phyloP scores from a whole-genome alignment of 2,329 filamentous ascomycete genomes.

The Fusarium robinianum region DNA sequence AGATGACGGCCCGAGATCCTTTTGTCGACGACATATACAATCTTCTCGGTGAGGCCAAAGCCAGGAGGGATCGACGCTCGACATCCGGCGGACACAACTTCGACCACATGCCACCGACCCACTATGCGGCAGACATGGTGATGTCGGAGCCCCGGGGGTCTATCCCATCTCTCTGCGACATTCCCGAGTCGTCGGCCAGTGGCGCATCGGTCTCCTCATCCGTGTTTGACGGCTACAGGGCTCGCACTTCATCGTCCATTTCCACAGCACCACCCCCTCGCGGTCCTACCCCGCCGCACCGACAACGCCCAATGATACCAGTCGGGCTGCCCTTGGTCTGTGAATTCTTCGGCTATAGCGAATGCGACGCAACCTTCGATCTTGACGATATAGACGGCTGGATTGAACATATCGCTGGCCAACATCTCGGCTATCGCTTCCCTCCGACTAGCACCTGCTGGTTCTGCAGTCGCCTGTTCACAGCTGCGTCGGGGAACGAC shows the following conservation, averaged over 20 bases:
- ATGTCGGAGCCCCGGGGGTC: too few species aligned
- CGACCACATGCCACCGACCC: background rate
- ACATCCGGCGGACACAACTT: background rate
- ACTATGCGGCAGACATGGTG: too few species aligned
- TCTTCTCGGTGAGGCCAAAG: slow-evolving; percentile 21
- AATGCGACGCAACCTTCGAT: slow-evolving; percentile 47
- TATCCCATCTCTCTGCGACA: slow-evolving; percentile 8
- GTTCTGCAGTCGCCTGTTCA: slow-evolving; percentile 53
- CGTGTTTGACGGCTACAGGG: slow-evolving; percentile 11
- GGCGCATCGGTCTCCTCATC: slow-evolving; percentile 17
- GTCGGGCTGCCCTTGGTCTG: slow-evolving; percentile 36
- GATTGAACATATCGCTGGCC: slow-evolving; percentile 50
- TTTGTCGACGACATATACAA: slow-evolving; percentile 20
- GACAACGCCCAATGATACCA: slow-evolving; percentile 12
- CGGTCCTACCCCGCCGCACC: slow-evolving; percentile 17
- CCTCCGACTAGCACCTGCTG: slow-evolving; percentile 51
- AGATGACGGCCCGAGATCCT: slow-evolving; percentile 13
- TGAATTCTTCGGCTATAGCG: slow-evolving; percentile 47
- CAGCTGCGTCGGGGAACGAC: slow-evolving; percentile 8
- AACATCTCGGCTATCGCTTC: slow-evolving; percentile 44
- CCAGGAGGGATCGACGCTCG: slow-evolving; percentile 8
- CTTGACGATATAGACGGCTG: slow-evolving; percentile 47
- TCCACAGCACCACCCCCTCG: slow-evolving; percentile 32
- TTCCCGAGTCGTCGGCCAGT: slow-evolving; percentile 18
- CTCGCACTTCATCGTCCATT: slow-evolving; percentile 18